These are phyloP conservation scores for Claviceps monticola DNA, from an alignment of 2,329 filamentous ascomycete genomes.

Conservation along the genomic window DNA sequence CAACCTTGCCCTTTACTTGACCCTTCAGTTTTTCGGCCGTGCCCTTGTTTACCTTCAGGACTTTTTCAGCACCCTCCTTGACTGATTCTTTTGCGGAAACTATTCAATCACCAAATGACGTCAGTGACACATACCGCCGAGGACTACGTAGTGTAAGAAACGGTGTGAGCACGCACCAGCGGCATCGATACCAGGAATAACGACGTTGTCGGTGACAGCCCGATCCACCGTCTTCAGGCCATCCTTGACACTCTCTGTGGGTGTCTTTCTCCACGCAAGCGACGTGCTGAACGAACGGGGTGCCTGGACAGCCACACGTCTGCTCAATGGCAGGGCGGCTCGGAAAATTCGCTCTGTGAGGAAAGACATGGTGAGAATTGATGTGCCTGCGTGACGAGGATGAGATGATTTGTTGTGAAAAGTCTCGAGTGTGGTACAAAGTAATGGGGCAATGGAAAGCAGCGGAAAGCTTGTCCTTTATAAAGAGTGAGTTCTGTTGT, in stretches of 20 bases:
- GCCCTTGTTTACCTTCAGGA: conserved; percentile 22
- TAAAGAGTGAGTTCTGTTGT: neutral
- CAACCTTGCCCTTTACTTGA: conserved; percentile 24
- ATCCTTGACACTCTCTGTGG: conserved; percentile 44
- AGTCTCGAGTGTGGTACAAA: too few relatives aligned
- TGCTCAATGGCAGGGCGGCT: conserved; percentile 25
- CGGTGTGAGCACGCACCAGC: conserved; percentile 30
- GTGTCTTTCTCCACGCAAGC: conserved; percentile 30
- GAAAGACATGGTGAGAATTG: conserved; percentile 33
- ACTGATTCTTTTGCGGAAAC: conserved; percentile 30
- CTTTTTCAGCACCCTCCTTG: conserved; percentile 24
- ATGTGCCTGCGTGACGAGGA: neutral
- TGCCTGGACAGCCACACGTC: conserved; percentile 23
- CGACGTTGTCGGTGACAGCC: conserved; percentile 44
- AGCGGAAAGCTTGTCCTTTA: neutral
- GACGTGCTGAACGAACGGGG: conserved; percentile 38
- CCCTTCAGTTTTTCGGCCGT: conserved; percentile 23
- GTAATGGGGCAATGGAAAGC: neutral
- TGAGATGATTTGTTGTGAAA: too few relatives aligned
- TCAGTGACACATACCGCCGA: neutral
- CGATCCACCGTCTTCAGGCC: conserved; percentile 45
- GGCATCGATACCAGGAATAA: conserved; percentile 47
- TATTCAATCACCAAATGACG: conserved; percentile 8
- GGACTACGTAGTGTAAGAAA: neutral
- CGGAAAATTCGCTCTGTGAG: conserved; percentile 32